Percentiles rank a stretch among this genome's conserved stretches.
These are phyloP conservation scores for Fusarium anthophilum DNA, from an alignment of 2,329 filamentous ascomycete genomes.

Conservation along the genomic window DNA sequence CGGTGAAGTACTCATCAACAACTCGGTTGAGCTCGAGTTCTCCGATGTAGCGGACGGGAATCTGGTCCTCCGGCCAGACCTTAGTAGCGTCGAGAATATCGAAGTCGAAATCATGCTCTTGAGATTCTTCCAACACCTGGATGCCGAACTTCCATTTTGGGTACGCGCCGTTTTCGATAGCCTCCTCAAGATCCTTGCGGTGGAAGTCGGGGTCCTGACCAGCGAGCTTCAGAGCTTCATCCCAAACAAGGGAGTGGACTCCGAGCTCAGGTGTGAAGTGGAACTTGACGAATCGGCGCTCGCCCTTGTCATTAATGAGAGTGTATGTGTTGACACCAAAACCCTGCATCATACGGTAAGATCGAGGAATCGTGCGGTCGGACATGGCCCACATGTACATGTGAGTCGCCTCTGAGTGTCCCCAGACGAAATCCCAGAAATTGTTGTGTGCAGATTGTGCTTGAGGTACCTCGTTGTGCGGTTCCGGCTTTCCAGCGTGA, in stretches of 20 bases:
- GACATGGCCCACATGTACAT: slow-evolving; percentile 85
- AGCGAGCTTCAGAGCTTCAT: slow-evolving; percentile 78
- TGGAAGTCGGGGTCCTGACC: slow-evolving; percentile 86
- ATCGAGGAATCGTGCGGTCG: slow-evolving; percentile 77
- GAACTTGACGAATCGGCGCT: slow-evolving; percentile 81
- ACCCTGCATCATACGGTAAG: slow-evolving; percentile 86
- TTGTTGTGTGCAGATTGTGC: slow-evolving; percentile 78
- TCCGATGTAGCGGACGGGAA: slow-evolving; percentile 81
- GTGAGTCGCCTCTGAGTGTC: slow-evolving; percentile 74
- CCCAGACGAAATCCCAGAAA: slow-evolving; percentile 78
- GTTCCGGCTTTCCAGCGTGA: slow-evolving; percentile 73
- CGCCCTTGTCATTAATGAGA: slow-evolving; percentile 72
- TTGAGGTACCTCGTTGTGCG: slow-evolving; percentile 75
- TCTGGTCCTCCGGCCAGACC: slow-evolving; percentile 81
- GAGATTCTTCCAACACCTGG: slow-evolving; percentile 77
- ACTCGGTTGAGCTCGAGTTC: slow-evolving; percentile 83
- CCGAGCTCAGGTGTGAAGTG: slow-evolving; percentile 79
- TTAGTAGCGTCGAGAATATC: slow-evolving; percentile 89
- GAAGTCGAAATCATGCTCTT: slow-evolving; percentile 82
- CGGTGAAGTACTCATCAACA: slow-evolving; percentile 81
- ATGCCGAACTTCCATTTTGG: slow-evolving; percentile 86
- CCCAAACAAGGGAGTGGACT: slow-evolving; percentile 80
- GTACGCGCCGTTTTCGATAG: slow-evolving; percentile 75
- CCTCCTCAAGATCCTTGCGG: slow-evolving; percentile 78
- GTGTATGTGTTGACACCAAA: slow-evolving; percentile 86